Base-by-base conservation (phyloP, 2,329 filamentous ascomycete genomes). In the Microsporum canis region DNA sequence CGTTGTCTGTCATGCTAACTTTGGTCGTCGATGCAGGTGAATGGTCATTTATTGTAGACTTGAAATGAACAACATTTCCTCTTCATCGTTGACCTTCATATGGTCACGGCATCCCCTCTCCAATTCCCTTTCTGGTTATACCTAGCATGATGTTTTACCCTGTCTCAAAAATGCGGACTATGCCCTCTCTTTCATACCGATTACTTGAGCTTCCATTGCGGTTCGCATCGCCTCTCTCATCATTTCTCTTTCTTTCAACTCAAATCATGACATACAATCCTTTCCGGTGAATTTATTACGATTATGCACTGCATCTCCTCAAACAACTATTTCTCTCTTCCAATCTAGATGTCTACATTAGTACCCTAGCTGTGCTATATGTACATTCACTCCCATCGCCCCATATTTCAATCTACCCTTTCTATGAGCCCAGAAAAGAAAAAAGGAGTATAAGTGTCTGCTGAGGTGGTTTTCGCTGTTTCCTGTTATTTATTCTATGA, bases 31-130 rank as follows among this genome's bases (percentile, higher is more conserved):
- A n/a, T 55, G 3, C 49, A 78, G 77, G 73, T 31, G 73, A 73
- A 67, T 79, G 77, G 77, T 68, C 70, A 49, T 79, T 78, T 68
- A 79, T 76, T 61, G 69, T 77, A 45, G 71, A 76, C 56, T 17
- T 55, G 51, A 55, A 36, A 55, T 55, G 17, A 36, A 36, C 23
- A 4, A 27, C 10, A 51, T 31, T 14, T 12, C 8, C 8, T 6
- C 23, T 23, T 23, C 17, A 23, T 23, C 17, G 17, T 23, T 23
- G 17, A 23, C 17, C 43, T 10, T 17, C n/a, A 12, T 3, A 12
- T 51, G 45, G 45, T 29, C 23, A 23, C 27, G 45, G 27, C 27
- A 29, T 29, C 10, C 10, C 45, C 45, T 31, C 27, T 12, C 27
- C 2, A 29, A 8, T 23, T 10, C 3, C 23, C 23, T 47, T 23